Conservation (phyloP, 75 land plant species). For the Pseudotsuga menziesii region DNA sequence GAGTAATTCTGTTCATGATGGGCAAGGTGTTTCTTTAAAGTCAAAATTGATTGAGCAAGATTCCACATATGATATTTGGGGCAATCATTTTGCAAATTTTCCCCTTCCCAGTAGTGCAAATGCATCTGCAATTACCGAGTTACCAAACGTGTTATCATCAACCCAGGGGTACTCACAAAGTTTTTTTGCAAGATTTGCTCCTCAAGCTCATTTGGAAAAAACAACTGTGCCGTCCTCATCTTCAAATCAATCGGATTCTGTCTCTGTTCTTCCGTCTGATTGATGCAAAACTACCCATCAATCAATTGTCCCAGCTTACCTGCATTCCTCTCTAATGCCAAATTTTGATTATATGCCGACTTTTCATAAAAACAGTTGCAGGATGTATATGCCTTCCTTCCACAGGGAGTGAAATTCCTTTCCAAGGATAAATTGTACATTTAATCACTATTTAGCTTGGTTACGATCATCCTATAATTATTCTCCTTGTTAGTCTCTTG, state of each 20-base stretch:
- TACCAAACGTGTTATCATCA: conserved; percentile 12
- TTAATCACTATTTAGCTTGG: neutral
- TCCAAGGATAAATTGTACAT: conserved; percentile 7
- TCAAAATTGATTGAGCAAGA: conserved; percentile 19
- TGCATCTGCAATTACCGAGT: neutral
- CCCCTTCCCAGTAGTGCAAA: conserved; percentile 13
- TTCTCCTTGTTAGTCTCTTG: neutral
- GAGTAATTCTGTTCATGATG: conserved; percentile 8
- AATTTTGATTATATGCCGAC: conserved; percentile 4
- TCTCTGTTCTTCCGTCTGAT: neutral
- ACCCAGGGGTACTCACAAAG: conserved; percentile 38
- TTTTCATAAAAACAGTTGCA: neutral
- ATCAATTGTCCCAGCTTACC: neutral
- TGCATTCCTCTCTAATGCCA: conserved; percentile 3
- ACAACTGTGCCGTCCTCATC: neutral
- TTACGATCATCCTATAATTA: neutral
- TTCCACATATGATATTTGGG: conserved; percentile 69
- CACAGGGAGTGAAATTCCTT: conserved; percentile 4
- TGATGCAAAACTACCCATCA: neutral
- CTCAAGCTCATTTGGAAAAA: conserved; percentile 27
- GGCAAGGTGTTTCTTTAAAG: conserved; percentile 1
- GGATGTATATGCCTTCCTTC: neutral
- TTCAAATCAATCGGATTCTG: neutral
- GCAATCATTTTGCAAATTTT: conserved; percentile 48
- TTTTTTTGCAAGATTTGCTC: conserved; percentile 46